Percentiles rank a stretch among this genome's conserved stretches.
Evolutionary conservation across 2,329 filamentous ascomycete species (phyloP).

Genomic region (Grosmannia huntii): DNA sequence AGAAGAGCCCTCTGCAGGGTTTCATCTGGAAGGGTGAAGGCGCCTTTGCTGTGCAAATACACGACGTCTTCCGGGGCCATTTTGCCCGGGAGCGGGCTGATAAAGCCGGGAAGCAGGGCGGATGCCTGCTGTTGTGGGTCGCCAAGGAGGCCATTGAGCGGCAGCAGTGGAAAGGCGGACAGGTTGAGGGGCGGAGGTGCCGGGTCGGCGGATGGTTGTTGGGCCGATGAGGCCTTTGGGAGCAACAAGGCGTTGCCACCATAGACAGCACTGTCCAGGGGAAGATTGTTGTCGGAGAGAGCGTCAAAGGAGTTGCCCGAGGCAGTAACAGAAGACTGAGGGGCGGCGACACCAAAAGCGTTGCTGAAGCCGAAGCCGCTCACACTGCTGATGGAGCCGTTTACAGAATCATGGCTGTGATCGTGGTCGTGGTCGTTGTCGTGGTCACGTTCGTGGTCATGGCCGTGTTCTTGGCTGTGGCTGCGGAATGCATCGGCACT

Average conservation of each 20-base stretch:
- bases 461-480: not conserved
- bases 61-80: conserved; percentile 71
- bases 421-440: conserved; percentile 1
- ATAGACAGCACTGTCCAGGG: not conserved
- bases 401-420: conserved; percentile 3
- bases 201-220: not conserved
- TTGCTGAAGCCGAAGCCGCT: conserved; percentile 1
- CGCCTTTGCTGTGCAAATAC: conserved; percentile 75
- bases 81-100: conserved; percentile 65
- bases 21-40: conserved; percentile 59
- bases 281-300: not conserved
- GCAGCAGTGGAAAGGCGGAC: conserved; percentile 10
- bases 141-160: conserved; percentile 15
- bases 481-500: conserved; percentile 4
- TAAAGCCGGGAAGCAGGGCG: conserved; percentile 50
- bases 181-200: conserved; percentile 1
- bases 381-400: conserved; percentile 1
- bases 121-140: conserved; percentile 15
- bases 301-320: not conserved
- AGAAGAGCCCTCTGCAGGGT: conserved; percentile 69
- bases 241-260: conserved; percentile 5
- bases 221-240: conserved; percentile 3
- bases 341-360: conserved; percentile 2
- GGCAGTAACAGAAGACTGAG: not conserved
- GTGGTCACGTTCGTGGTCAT: not conserved